Evolutionary conservation across 2,329 filamentous ascomycete species (phyloP), one percentile per base, ranked within the genome.

Genomic region (Cryphonectria parasitica): DNA sequence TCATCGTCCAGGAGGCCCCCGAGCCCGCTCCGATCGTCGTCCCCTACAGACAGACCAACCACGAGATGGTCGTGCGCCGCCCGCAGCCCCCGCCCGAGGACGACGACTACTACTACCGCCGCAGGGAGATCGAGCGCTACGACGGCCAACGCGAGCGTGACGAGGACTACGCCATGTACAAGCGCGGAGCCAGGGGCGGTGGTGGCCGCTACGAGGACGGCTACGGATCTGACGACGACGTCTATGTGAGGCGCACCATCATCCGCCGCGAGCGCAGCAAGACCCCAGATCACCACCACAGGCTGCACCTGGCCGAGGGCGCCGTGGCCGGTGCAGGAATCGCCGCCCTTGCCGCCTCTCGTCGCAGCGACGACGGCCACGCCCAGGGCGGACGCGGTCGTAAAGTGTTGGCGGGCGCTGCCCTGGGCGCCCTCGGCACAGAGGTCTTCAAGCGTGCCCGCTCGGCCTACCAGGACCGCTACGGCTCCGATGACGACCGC

Each of bases 281-380:
- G 17, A 86, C 85, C 73, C 79, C 82, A 5, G 83, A 83, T 56
- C 80, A 83, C 65, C 84, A 88, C 73, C 87, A 87, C 74, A 89
- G 84, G 77, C 86, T 86, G 58, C 86, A 90, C 74, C 78, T 91
- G 6, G 89, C 89, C 31, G 88, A 90, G 75, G 89, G 89, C n/a
- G 89, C 88, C 13, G 82, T 90, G 22, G 89, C 89, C 39, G 89
- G 88, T 22, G 89, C 89, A 25, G 89, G 89, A 64, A 79, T 89
- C 10, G 86, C 87, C 15, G 89, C 89, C n/a, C 79, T 91, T 2
- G 78, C 90, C 7, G 83, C 85, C 22, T 87, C 86, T 64, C 86
- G 88, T 28, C 84, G 86, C 64, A 83, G 84, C 66, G 82, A 82
- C 68, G 79, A 85, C 2, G 85, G 86, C 65, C 39, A 34, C 2